Evolutionary conservation across 345 rosid species (phyloP).

Genomic region (Eucalyptus guilfoylei): DNA sequence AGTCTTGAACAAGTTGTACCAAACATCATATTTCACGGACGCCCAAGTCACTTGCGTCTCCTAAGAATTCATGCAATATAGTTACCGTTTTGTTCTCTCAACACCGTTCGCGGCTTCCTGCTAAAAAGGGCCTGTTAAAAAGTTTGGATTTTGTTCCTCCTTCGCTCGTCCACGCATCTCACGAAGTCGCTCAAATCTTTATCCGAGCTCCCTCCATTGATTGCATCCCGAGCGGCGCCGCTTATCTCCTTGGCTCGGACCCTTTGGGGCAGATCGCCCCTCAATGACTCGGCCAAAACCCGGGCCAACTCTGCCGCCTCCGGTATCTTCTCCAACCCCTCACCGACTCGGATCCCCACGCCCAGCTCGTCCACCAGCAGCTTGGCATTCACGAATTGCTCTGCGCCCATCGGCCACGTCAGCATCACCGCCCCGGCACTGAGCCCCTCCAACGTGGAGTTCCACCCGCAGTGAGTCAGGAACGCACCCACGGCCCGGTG

Average conservation of each 20-base stretch:
- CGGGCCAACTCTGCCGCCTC: conserved; percentile 25
- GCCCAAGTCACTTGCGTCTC: too few relatives aligned
- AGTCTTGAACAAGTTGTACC: too few relatives aligned
- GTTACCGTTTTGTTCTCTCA: rapidly evolving
- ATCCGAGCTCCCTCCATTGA: conserved; percentile 36
- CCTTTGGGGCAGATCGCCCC: not conserved
- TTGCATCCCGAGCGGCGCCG: conserved; percentile 13
- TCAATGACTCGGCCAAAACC: conserved; percentile 8
- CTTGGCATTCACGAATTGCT: conserved; percentile 43
- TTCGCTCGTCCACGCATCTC: not conserved
- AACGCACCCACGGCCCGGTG: conserved; percentile 53
- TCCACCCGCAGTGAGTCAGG: conserved; percentile 73
- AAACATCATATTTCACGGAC: too few relatives aligned
- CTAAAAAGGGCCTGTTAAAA: too few relatives aligned
- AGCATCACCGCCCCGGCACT: conserved; percentile 28
- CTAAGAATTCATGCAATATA: too few relatives aligned
- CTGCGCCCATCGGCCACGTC: conserved; percentile 74
- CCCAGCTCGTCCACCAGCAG: conserved; percentile 47
- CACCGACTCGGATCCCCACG: conserved; percentile 31
- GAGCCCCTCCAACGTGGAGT: conserved; percentile 51
- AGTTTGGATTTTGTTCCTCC: not conserved
- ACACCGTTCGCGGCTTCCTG: rapidly evolving
- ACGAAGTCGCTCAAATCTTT: conserved; percentile 21
- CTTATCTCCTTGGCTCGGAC: conserved; percentile 14
- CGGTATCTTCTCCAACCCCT: conserved; percentile 34